phyloP scores from a whole-genome alignment of 2,329 filamentous ascomycete genomes.

The Fusarium decemcellulare region DNA sequence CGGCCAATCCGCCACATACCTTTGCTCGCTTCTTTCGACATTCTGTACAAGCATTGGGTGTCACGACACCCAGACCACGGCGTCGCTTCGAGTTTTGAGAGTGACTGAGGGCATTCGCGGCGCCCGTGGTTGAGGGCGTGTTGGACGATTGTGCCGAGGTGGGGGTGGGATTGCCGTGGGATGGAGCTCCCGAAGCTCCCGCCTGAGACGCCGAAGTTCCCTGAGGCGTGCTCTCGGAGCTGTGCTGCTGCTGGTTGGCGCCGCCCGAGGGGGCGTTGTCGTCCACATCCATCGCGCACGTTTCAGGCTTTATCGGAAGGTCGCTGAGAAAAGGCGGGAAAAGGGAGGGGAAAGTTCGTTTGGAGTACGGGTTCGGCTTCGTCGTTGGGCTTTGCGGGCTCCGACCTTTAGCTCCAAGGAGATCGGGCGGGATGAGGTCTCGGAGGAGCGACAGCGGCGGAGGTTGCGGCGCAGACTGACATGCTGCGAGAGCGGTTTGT shows the following conservation, averaged over 20 bases:
- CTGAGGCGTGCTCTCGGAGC: conserved; percentile 53
- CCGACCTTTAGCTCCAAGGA: conserved; percentile 35
- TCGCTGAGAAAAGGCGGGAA: conserved; percentile 12
- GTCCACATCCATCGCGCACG: conserved; percentile 51
- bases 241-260: conserved; percentile 49
- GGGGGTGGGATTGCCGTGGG: conserved; percentile 50
- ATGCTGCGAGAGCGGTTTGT: conserved; percentile 43
- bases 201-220: conserved; percentile 35
- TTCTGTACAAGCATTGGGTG: conserved; percentile 73
- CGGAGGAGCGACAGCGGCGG: conserved; percentile 36
- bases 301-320: conserved; percentile 19
- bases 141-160: conserved; percentile 47
- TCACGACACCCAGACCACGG: conserved; percentile 69
- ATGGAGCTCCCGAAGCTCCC: conserved; percentile 40
- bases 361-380: background rate
- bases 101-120: conserved; percentile 38
- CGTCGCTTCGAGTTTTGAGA: conserved; percentile 63
- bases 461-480: conserved; percentile 41
- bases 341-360: background rate
- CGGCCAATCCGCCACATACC: conserved; percentile 53
- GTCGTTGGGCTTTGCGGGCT: conserved; percentile 23
- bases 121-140: conserved; percentile 40
- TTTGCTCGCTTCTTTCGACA: conserved; percentile 75
- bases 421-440: conserved; percentile 33
- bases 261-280: conserved; percentile 47